These are phyloP conservation scores for Aleurites moluccanus DNA, from an alignment of 441 rosid genomes.

Conservation along the genomic window DNA sequence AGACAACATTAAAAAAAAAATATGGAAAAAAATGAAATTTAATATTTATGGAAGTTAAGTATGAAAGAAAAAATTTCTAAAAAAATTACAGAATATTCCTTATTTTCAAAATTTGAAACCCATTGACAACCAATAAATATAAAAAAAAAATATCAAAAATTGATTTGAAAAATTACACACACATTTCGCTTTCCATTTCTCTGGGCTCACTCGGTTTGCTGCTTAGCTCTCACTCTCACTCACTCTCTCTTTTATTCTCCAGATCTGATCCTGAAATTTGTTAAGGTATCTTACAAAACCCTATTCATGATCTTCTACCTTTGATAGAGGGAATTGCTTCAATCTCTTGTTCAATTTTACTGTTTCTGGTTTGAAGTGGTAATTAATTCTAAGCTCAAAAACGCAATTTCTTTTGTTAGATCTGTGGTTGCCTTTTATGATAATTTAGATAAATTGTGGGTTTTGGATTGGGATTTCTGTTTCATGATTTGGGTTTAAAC, in stretches of 20 bases:
- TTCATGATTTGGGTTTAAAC: not conserved
- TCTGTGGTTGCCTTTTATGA: not conserved
- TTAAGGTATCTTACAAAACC: not conserved
- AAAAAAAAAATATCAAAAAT: not conserved
- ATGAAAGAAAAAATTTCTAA: no score
- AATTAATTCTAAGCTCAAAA: not conserved
- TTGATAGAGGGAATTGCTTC: not conserved
- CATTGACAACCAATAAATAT: not conserved
- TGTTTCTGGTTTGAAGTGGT: not conserved
- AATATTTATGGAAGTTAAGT: no score
- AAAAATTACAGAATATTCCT: no score
- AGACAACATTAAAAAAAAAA: no score
- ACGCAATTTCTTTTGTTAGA: not conserved
- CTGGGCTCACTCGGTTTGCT: not conserved
- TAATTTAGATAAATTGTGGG: not conserved
- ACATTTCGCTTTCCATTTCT: slow-evolving; percentile 7
- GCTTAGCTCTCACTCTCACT: not conserved
- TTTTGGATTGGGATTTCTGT: not conserved
- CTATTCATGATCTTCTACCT: not conserved
- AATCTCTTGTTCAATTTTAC: not conserved
- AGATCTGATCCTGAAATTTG: not conserved
- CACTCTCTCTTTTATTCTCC: not conserved
- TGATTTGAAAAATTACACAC: not conserved
- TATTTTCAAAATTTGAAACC: no score
- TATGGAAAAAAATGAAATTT: no score